Base-by-base conservation (phyloP, 2,329 filamentous ascomycete genomes). In the Hypomyces perniciosus region DNA sequence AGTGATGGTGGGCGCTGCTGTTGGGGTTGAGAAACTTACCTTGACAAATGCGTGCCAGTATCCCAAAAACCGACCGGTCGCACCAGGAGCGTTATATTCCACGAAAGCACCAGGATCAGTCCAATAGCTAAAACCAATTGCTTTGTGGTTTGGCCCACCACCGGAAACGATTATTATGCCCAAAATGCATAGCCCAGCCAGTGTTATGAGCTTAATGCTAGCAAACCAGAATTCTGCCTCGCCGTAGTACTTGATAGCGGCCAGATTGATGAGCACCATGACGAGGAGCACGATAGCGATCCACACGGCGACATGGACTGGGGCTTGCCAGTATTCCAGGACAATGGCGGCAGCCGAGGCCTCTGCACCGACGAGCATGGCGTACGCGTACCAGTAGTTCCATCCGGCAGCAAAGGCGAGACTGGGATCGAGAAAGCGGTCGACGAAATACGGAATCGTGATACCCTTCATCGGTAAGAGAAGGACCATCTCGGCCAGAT, bases 341-440 rank as follows among this genome's bases (percentile, higher is more conserved):
- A 85, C 69, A 53, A 84, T 74, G 13, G 74, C 74, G 30, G 77
- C 78, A 1, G 80, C 81, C 0, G 77, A 79, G 12, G 78, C 72
- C 62, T 84, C 80, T 41, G 79, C 76, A 2, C 74, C 79, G 27
- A 83, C 71, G 1, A 81, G 68, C 52, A 84, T 81, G 8, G 75
- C 69, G 57, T 82, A 82, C 2, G 78, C 77, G 57, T 83, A 83
- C 74, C 79, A 83, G 65, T 84, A 83, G 54, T 81, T 81, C 77
- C 77, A 81, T 1, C 77, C 79, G 37, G 71, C 68, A 6, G 79
- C 79, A 54, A 82, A 82, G n/a, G 72, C 74, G 27, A 81, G 64
- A 31, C 74, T 78, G 1, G 73, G 71, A 45, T 81, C 78, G 53
- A 81, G 72, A 50, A 78, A 81, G 31, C 79, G 76, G 53, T 71